phyloP scores from a whole-genome alignment of 257 asterid species.

The Solanum pimpinellifolium region DNA sequence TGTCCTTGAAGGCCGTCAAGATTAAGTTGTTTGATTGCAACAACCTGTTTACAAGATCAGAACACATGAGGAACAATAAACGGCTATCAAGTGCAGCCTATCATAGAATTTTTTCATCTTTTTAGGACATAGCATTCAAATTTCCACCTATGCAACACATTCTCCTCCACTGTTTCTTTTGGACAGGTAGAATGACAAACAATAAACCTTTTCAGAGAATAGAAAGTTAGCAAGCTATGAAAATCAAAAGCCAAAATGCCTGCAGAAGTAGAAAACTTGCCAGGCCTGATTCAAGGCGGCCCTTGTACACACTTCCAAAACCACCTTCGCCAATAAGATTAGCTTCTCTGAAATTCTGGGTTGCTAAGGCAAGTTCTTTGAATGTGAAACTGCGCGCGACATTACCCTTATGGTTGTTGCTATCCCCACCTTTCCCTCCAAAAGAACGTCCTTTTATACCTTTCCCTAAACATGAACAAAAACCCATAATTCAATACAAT shows the following conservation, averaged over 20 bases:
- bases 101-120: not conserved
- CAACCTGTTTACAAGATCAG: constrained; percentile 27
- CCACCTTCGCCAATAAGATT: constrained; percentile 52
- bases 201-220: not conserved
- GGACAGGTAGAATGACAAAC: not conserved
- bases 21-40: constrained; percentile 84
- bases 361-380: constrained; percentile 33
- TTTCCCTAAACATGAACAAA: not conserved
- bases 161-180: not conserved
- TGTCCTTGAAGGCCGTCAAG: constrained; percentile 85
- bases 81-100: not conserved
- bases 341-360: constrained; percentile 30
- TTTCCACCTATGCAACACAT: not conserved
- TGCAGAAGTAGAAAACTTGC: constrained; percentile 13
- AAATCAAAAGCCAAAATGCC: not conserved
- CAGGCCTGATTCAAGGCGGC: constrained; percentile 26
- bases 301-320: constrained; percentile 44
- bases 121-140: not conserved
- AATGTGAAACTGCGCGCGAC: constrained; percentile 31
- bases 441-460: constrained; percentile 3
- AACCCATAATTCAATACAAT: not conserved
- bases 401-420: constrained; percentile 1
- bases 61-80: not conserved
- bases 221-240: not conserved
- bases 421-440: constrained; percentile 1